Evolutionary conservation across 371 early-diverging fungal species (phyloP).

Genomic region (Paraphysoderma sedebokerense): DNA sequence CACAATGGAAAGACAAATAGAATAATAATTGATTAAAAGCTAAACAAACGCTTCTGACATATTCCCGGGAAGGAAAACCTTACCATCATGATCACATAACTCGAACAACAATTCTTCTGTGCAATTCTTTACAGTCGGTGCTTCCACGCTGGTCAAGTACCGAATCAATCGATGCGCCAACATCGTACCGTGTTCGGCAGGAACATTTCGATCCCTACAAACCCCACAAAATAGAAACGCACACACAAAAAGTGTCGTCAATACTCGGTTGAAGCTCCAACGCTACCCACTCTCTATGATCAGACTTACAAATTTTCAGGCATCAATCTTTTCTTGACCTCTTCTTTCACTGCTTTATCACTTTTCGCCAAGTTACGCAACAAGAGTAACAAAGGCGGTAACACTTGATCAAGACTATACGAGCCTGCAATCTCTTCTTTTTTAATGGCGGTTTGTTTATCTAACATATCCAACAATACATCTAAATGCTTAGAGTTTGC

Average conservation of each 20-base stretch:
- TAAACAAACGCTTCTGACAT: too few relatives aligned
- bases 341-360: background rate
- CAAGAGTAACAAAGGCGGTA: background rate
- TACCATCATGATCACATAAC: conserved; percentile 62
- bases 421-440: background rate
- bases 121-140: background rate
- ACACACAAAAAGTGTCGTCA: background rate
- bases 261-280: background rate
- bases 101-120: conserved; percentile 43
- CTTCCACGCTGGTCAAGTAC: background rate
- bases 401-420: too few relatives aligned
- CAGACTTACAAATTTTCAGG: too few relatives aligned
- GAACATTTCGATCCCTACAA: background rate
- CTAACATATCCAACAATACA: background rate
- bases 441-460: background rate
- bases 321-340: background rate
- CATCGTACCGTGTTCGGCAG: background rate
- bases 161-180: background rate
- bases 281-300: background rate
- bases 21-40: background rate
- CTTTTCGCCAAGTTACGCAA: background rate
- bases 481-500: background rate
- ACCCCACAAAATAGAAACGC: background rate
- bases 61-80: conserved; percentile 1
- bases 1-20: background rate